These are phyloP conservation scores for Vachellia collinsii DNA, from an alignment of 306 rosid species.

Conservation along the genomic window DNA sequence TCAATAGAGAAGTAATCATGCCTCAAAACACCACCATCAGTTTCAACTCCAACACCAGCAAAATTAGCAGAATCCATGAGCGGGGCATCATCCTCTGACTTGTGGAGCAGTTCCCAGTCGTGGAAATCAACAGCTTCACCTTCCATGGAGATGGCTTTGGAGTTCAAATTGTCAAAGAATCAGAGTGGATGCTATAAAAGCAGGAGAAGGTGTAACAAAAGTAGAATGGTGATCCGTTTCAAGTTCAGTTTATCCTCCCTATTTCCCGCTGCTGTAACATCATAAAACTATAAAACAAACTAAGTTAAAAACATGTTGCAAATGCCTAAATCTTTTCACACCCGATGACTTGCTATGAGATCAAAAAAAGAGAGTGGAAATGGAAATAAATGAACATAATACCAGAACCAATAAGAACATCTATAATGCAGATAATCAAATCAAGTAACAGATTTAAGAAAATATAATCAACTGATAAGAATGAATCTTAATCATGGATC, in stretches of 20 bases:
- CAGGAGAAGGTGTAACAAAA: not conserved
- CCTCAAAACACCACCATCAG: conserved; percentile 58
- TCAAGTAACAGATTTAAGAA: not conserved
- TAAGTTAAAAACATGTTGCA: not conserved
- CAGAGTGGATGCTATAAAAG: not conserved
- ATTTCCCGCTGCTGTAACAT: not conserved
- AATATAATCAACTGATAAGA: not conserved
- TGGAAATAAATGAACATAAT: not conserved
- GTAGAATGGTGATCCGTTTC: not conserved
- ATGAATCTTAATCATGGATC: not conserved
- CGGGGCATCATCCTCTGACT: conserved; percentile 34
- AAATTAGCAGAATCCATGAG: conserved; percentile 9
- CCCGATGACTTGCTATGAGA: not conserved
- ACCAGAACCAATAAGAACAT: not conserved
- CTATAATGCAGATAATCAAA: not conserved
- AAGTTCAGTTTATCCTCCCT: not conserved
- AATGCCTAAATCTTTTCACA: not conserved
- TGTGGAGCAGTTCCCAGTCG: conserved; percentile 72
- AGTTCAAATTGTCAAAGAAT: not conserved
- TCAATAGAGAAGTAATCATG: conserved; percentile 65
- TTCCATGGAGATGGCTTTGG: conserved; percentile 33
- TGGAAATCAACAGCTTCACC: conserved; percentile 55
- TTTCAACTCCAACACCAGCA: conserved; percentile 45
- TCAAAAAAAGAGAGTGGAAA: not conserved
- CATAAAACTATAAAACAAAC: not conserved